Evolutionary conservation across 768 basidiomycete species (phyloP), one percentile per base, ranked within the genome.

Genomic region (Hysterangium stoloniferum): DNA sequence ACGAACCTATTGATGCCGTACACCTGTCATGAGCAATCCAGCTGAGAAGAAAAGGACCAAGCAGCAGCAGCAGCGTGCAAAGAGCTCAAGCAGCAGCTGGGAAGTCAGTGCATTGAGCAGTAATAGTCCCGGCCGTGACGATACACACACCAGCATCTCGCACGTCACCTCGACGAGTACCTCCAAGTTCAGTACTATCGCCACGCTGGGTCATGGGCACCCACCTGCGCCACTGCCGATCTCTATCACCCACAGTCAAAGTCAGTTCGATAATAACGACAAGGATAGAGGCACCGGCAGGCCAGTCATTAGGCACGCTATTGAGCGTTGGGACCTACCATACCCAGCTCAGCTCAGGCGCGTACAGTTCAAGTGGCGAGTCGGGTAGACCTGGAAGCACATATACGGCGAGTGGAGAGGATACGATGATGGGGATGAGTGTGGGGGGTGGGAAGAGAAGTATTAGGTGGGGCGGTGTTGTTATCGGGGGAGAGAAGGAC

Each of bases 151-250:
- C 1, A 70, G 68, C 25, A 69, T 71, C 2, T 60, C 67, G 6
- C 68, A 76, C 0, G 74, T 71, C 59, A 82, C 79, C 74, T 84
- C 82, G 59, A 69, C 72, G 29, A 77, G 76, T 28, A 77, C 81
- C 45, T 68, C 86, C 8, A 15, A 36, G 34, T 36, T 33, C 19
- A 27, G 83, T 79, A 0, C 63, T 85, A 2, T 82, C 82, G 1
- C 55, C 83, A 12, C 82, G 83, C 0, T 78, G 78, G 1, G 73
- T 75, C 5, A 66, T 74, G 61, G 67, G 79, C 44, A 20, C 15
- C 9, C 25, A 27, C 44, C 25, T 19, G 24, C 8, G 4, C 12
- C 17, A 19, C 44, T 19, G 8, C 19, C 12, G 31, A n/a, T n/a
- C n/a, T n/a, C n/a, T n/a, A n/a, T n/a, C n/a, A n/a, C n/a, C n/a